Evolutionary conservation across 345 rosid genomes (phyloP).

Genomic region (Rhizophora apiculata): DNA sequence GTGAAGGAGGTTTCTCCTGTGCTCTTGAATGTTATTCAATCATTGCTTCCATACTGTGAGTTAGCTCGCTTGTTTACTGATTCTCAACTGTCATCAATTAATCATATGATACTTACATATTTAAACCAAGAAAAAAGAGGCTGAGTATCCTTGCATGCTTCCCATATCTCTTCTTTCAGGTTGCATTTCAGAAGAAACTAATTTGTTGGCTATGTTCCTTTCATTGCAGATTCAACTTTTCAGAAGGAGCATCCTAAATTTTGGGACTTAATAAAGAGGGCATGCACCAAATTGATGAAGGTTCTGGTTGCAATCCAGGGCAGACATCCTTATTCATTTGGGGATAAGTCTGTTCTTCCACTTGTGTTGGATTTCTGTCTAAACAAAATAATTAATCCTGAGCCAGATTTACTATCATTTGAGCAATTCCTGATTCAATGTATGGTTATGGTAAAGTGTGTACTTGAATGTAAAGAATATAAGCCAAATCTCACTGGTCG

Average conservation of each 20-base stretch:
- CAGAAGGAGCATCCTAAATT: constrained; percentile 57
- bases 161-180: background rate
- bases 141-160: background rate
- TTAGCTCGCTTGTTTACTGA: constrained; percentile 13
- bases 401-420: constrained; percentile 51
- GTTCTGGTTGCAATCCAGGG: constrained; percentile 77
- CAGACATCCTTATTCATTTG: constrained; percentile 94
- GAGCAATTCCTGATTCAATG: constrained; percentile 88
- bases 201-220: constrained; percentile 5
- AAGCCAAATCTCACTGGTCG: constrained; percentile 81
- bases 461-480: constrained; percentile 93
- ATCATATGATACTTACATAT: background rate
- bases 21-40: constrained; percentile 71
- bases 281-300: constrained; percentile 89
- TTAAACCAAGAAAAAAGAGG: background rate
- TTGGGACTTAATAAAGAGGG: constrained; percentile 78
- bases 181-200: background rate
- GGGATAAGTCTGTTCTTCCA: constrained; percentile 82
- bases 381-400: constrained; percentile 76
- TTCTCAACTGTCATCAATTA: background rate
- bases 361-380: constrained; percentile 83
- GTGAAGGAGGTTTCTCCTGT: constrained; percentile 89
- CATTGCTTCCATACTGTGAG: constrained; percentile 91
- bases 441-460: constrained; percentile 88
- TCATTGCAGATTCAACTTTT: constrained; percentile 69